A percentile compares a stretch with the other conserved stretches of the same genome.
phyloP scores from a whole-genome alignment of 306 rosid genomes.

The Pyrus betulifolia region DNA sequence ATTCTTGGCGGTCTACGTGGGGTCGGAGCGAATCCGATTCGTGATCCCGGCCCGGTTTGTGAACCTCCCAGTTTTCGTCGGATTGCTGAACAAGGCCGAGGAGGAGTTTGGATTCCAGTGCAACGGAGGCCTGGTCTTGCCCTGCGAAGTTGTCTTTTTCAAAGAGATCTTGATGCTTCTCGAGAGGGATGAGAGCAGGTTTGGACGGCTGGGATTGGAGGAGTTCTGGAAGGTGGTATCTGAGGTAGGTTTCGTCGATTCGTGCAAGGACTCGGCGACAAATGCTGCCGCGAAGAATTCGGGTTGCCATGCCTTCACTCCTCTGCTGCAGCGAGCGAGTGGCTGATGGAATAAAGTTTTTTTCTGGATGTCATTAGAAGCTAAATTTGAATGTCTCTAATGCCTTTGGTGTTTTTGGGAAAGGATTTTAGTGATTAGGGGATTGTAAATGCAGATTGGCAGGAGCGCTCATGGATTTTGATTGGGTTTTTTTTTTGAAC shows the following conservation, averaged over 20 bases:
- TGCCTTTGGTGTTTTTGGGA: neutral
- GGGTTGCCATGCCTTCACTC: slow-evolving; percentile 8
- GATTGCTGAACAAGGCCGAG: slow-evolving; percentile 27
- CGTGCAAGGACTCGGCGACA: slow-evolving; percentile 22
- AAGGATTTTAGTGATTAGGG: neutral
- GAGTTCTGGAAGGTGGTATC: slow-evolving; percentile 9
- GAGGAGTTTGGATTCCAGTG: slow-evolving; percentile 38
- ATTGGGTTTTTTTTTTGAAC: neutral
- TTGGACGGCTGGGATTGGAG: neutral
- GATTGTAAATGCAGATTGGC: neutral
- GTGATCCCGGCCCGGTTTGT: slow-evolving; percentile 43
- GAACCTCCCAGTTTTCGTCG: slow-evolving; percentile 34
- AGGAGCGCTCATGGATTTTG: neutral
- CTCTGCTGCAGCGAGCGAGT: slow-evolving; percentile 21
- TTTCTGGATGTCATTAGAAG: neutral
- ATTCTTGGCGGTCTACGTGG: slow-evolving; percentile 36
- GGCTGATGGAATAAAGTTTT: slow-evolving; percentile 6
- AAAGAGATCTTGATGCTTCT: neutral
- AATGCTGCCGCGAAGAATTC: neutral
- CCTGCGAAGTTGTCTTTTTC: slow-evolving; percentile 10
- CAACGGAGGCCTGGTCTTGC: slow-evolving; percentile 13
- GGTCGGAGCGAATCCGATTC: slow-evolving; percentile 30
- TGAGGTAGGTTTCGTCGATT: slow-evolving; percentile 14
- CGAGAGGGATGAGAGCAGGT: neutral
- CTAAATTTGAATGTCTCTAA: neutral